Percentiles rank a stretch among this genome's conserved stretches.
Evolutionary conservation across 345 rosid species (phyloP).

Genomic region (Eucalyptus guilfoylei): DNA sequence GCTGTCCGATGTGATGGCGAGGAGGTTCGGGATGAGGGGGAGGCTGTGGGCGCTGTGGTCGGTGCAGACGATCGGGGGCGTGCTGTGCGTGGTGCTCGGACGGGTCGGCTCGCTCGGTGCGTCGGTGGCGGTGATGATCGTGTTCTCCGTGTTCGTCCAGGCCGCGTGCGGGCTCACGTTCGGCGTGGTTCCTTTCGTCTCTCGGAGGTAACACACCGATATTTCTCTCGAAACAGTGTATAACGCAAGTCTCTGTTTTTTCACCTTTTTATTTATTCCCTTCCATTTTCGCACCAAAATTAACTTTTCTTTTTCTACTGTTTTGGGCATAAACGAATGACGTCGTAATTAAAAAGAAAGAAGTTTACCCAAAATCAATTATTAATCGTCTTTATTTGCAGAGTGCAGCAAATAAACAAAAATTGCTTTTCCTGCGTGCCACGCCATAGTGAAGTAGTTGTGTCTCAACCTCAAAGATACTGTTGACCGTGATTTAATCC

Average conservation of each 20-base stretch:
- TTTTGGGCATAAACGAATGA: background rate
- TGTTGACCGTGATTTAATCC: background rate
- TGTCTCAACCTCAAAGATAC: background rate
- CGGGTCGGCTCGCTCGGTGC: background rate
- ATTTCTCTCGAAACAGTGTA: background rate
- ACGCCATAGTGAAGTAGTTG: background rate
- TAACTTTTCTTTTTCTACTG: background rate
- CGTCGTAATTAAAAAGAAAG: background rate
- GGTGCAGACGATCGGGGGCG: background rate
- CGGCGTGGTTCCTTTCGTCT: slow-evolving; percentile 8
- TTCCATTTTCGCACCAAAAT: background rate
- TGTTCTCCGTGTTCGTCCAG: slow-evolving; percentile 1
- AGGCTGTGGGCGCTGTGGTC: slow-evolving; percentile 4
- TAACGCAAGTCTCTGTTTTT: background rate
- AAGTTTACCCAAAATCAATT: background rate
- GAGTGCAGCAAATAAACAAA: background rate
- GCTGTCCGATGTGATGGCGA: background rate
- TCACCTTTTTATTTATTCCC: background rate
- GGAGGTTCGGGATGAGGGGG: slow-evolving; percentile 4
- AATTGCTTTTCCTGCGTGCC: background rate
- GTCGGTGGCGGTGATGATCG: background rate
- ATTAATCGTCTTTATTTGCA: background rate
- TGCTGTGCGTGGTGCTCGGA: slow-evolving; percentile 1
- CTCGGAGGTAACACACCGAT: background rate
- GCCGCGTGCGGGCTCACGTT: slow-evolving; percentile 4